Conservation (phyloP, 192 early-diverging fungal genomes). For the Mycoemilia scoparia region DNA sequence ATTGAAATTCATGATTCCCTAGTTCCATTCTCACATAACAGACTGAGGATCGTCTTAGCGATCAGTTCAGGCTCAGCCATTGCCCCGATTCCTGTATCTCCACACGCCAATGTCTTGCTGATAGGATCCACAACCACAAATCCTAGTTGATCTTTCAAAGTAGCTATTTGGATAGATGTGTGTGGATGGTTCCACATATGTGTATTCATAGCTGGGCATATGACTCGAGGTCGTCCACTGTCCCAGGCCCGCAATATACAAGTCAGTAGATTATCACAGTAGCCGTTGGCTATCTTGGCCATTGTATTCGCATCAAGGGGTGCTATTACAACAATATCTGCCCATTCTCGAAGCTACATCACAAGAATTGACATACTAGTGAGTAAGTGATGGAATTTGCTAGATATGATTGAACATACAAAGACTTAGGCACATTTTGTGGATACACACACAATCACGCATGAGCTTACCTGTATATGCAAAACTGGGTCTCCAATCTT, state of each 20-base stretch:
- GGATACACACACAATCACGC: too few species aligned
- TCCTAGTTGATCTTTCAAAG: conserved; percentile 30
- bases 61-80: conserved; percentile 71
- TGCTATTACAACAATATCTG: conserved; percentile 71
- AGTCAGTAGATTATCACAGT: conserved; percentile 88
- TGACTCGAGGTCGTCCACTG: conserved; percentile 41
- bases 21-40: too few species aligned
- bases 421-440: too few species aligned
- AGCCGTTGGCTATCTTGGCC: conserved; percentile 72
- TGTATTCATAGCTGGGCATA: conserved; percentile 95
- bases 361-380: neutral
- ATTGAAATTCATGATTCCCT: too few species aligned
- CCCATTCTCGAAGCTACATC: conserved; percentile 84
- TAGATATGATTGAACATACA: neutral
- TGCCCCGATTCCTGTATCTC: conserved; percentile 76
- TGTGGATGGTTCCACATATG: conserved; percentile 92
- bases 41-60: too few species aligned
- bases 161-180: conserved; percentile 47
- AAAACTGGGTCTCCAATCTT: conserved; percentile 77
- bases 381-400: neutral
- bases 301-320: conserved; percentile 90
- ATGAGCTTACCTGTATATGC: too few species aligned
- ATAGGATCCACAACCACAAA: conserved; percentile 62
- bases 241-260: conserved; percentile 87
- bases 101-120: conserved; percentile 74